A percentile compares a stretch with the other conserved stretches of the same genome.
Conservation (phyloP, 2,329 filamentous ascomycete species). For the Pseudocercospora eumusae region DNA sequence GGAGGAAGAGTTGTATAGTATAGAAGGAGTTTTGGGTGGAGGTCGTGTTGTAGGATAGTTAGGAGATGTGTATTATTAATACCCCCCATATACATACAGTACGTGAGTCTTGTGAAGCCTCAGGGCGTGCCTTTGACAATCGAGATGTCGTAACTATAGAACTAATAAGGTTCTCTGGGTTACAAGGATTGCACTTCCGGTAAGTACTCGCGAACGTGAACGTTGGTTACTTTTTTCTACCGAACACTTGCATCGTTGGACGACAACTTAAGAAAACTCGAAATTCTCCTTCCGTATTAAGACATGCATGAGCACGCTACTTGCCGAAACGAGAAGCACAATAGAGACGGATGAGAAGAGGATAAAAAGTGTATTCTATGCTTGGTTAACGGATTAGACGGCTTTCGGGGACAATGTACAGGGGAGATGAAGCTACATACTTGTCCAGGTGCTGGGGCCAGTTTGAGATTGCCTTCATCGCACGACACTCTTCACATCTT, state of each 20-base stretch:
- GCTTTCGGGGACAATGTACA: neutral
- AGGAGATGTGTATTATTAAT: neutral
- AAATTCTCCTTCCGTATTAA: neutral
- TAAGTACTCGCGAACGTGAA: too few relatives aligned
- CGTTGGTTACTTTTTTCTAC: too few relatives aligned
- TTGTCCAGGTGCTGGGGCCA: neutral
- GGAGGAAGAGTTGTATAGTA: neutral
- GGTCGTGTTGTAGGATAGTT: constrained; percentile 1
- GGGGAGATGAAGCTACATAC: neutral
- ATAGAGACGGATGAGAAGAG: neutral
- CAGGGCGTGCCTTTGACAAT: too few relatives aligned
- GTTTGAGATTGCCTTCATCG: neutral
- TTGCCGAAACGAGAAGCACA: neutral
- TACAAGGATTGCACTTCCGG: neutral
- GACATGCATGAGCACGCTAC: neutral
- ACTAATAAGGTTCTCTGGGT: neutral
- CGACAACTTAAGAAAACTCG: too few relatives aligned
- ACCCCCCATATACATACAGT: too few relatives aligned
- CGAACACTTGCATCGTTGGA: too few relatives aligned
- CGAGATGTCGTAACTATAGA: neutral
- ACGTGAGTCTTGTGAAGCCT: neutral
- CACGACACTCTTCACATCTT: neutral
- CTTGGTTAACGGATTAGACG: neutral
- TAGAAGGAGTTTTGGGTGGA: too few relatives aligned
- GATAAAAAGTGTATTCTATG: neutral